These are phyloP conservation scores for Cetradonia linearis DNA, from an alignment of 495 filamentous ascomycete species.

Conservation along the genomic window DNA sequence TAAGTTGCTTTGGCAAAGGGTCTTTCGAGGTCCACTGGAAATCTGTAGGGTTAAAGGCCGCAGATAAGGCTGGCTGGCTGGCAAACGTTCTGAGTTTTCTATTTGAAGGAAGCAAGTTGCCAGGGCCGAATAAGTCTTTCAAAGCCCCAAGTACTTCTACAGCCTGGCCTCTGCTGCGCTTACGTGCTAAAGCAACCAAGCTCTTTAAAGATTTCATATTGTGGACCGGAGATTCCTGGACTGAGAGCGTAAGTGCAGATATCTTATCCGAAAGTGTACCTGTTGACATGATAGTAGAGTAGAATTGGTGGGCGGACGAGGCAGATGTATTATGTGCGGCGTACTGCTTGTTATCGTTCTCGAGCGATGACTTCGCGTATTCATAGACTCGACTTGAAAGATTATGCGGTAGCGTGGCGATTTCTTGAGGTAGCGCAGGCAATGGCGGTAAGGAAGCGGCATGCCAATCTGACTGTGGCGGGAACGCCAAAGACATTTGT, in stretches of 20 bases:
- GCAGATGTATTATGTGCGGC: constrained; percentile 41
- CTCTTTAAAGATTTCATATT: constrained; percentile 80
- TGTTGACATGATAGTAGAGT: constrained; percentile 91
- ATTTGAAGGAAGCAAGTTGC: constrained; percentile 70
- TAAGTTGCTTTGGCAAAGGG: constrained; percentile 56
- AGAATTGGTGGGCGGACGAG: constrained; percentile 83
- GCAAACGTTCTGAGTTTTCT: constrained; percentile 69
- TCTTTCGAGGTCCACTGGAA: constrained; percentile 55
- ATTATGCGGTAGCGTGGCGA: constrained; percentile 42
- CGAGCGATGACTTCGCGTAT: constrained; percentile 63
- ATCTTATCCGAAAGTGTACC: constrained; percentile 96
- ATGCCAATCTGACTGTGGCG: constrained; percentile 49
- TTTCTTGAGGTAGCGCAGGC: constrained; percentile 34
- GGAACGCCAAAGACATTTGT: background rate
- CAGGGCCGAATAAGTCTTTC: constrained; percentile 86
- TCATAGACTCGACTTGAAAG: constrained; percentile 62
- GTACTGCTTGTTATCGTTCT: constrained; percentile 61
- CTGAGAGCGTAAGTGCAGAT: constrained; percentile 81
- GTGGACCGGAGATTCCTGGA: constrained; percentile 92
- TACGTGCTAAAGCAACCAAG: constrained; percentile 67
- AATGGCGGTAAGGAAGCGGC: constrained; percentile 51
- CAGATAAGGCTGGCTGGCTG: constrained; percentile 67
- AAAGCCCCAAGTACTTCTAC: constrained; percentile 83
- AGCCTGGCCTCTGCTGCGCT: constrained; percentile 86
- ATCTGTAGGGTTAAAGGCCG: constrained; percentile 47